Evolutionary conservation across 805 yeast species (phyloP), one percentile per base, ranked within the genome.

Genomic region (Lipomyces anomalus): DNA sequence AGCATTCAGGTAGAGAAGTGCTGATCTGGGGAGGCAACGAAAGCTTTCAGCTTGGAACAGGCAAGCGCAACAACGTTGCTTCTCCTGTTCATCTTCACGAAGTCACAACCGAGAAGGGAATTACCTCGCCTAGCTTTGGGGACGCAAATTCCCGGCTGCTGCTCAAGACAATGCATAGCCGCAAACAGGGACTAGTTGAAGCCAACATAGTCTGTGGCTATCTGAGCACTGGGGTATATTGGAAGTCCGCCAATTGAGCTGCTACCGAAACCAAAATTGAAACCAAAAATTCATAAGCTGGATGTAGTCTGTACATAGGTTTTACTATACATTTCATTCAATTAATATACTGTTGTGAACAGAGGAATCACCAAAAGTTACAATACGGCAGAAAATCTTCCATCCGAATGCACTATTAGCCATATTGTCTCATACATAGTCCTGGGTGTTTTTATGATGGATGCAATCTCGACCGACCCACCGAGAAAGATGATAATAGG

Each of bases 21-120:
- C 22, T 51, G 18, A 24, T 55, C 38, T 87, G 95, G 87, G 98
- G 98, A 21, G 82, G 79, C 36, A 90, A 89, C 63, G 83, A 79
- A 58, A 69, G 54, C 56, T 95, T 90, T 21, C 96, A 90, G 66
- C 71, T 85, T 36, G 96, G 95, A 9, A 85, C 80, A 58, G 95
- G 95, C 23, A 83, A 82, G 58, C 70, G 74, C 35, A 73, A 74
- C 48, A 82, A 82, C 60, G 62, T 72, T 17, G 68, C 79, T 23
- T 67, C 67, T 49, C 90, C 92, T 0, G 43, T 44, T 9, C 11
- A 9, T 9, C 30, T 13, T 9, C 30, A 9, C 30, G 30, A 26
- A 9, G 11, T 26, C 11, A 13, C 30, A 9, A 13, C 30, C 30
- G 30, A 26, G 11, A 9, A 13, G 11, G n/a, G n/a, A n/a, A n/a